Conservation (phyloP, 2,329 filamentous ascomycete species). For the Fusarium subglutinans region DNA sequence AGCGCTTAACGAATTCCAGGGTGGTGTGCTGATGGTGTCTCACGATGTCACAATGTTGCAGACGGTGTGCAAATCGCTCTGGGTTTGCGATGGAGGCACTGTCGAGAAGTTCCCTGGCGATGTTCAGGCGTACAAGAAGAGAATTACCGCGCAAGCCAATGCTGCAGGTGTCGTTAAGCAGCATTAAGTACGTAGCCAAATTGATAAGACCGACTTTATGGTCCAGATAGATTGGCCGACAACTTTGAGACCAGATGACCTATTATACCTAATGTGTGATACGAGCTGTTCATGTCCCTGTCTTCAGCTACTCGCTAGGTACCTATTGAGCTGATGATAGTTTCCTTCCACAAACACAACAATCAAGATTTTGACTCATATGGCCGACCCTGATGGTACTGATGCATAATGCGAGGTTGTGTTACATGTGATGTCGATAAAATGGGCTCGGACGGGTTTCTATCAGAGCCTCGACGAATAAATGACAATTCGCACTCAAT, state of each 20-base stretch:
- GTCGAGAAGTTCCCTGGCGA: conserved; percentile 97
- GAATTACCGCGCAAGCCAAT: conserved; percentile 89
- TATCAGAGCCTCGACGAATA: conserved; percentile 3
- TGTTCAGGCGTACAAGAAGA: conserved; percentile 97
- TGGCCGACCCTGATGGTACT: background rate
- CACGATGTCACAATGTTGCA: conserved; percentile 99
- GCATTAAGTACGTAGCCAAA: conserved; percentile 52
- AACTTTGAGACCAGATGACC: background rate
- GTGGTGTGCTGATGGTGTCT: conserved; percentile 96
- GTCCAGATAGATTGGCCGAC: background rate
- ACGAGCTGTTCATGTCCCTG: background rate
- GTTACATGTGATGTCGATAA: conserved; percentile 15
- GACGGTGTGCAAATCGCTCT: conserved; percentile 92
- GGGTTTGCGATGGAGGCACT: conserved; percentile 94
- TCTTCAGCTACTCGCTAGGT: background rate
- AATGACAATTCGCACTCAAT: background rate
- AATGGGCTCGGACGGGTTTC: background rate
- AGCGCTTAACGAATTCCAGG: conserved; percentile 86
- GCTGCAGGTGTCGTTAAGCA: conserved; percentile 83
- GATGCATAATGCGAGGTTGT: conserved; percentile 14
- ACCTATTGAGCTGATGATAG: no score
- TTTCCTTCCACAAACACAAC: conserved; percentile 1
- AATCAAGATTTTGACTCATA: conserved; percentile 5
- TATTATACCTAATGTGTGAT: background rate
- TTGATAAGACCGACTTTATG: background rate